Evolutionary conservation across 2,329 filamentous ascomycete genomes (phyloP).

Genomic region (Phyllosticta citriasiana): DNA sequence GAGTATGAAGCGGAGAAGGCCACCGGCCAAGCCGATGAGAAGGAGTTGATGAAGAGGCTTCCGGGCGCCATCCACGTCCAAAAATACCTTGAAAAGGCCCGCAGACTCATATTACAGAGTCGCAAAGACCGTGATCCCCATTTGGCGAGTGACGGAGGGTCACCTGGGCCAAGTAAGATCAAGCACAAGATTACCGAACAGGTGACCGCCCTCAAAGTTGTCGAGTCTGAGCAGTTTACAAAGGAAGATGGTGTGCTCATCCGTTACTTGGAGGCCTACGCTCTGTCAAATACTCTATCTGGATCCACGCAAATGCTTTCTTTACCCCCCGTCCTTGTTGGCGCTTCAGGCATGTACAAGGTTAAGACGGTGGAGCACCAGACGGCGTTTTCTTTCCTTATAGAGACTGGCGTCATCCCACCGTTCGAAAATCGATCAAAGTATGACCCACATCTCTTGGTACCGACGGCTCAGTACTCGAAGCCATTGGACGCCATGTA

Average conservation of each 20-base stretch:
- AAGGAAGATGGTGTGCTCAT: conserved; percentile 48
- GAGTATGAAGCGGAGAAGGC: conserved; percentile 31
- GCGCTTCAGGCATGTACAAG: conserved; percentile 52
- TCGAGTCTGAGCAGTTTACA: conserved; percentile 34
- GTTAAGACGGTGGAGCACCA: conserved; percentile 36
- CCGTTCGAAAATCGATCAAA: conserved; percentile 61
- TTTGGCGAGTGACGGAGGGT: conserved; percentile 13
- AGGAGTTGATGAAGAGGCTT: not conserved
- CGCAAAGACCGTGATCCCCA: conserved; percentile 25
- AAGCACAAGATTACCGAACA: conserved; percentile 15
- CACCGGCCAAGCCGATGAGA: not conserved
- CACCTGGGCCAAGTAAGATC: conserved; percentile 30
- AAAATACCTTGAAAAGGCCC: conserved; percentile 33
- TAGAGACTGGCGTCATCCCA: conserved; percentile 62
- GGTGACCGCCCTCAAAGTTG: conserved; percentile 14
- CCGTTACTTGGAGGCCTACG: conserved; percentile 58
- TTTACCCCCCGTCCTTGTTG: conserved; percentile 55
- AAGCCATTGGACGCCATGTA: conserved; percentile 35
- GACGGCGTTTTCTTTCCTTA: conserved; percentile 56
- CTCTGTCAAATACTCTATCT: conserved; percentile 20
- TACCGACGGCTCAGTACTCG: conserved; percentile 39
- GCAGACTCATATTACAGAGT: conserved; percentile 29
- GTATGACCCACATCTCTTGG: conserved; percentile 46
- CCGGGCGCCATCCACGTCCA: conserved; percentile 21
- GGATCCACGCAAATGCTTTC: conserved; percentile 44